Evolutionary conservation across 176 grass and related monocot genomes (phyloP).

Genomic region (Avena eriantha): DNA sequence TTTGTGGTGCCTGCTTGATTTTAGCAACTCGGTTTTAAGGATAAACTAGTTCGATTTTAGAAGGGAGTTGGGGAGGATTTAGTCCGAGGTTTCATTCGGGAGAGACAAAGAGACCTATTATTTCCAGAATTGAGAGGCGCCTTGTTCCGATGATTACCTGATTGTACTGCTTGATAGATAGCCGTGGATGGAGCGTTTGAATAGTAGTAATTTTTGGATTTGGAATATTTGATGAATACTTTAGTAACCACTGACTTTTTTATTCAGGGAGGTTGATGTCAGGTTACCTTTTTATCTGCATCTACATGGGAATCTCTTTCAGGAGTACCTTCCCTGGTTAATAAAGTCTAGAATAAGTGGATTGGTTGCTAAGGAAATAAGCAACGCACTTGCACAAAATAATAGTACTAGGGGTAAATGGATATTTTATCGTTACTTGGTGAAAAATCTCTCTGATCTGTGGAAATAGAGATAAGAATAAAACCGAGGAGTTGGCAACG

Average conservation of each 20-base stretch:
- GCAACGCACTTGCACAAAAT: too few species aligned
- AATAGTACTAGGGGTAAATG: neutral
- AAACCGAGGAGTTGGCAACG: too few species aligned
- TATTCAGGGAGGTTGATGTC: constrained; percentile 19
- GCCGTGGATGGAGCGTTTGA: constrained; percentile 10
- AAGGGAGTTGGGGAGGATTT: neutral
- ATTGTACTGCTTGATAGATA: neutral
- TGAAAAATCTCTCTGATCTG: neutral
- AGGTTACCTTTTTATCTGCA: constrained; percentile 31
- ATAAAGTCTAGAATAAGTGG: neutral
- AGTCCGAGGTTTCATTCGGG: neutral
- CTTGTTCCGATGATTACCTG: neutral
- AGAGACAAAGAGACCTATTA: too few species aligned
- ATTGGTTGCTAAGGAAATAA: neutral
- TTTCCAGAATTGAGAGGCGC: too few species aligned
- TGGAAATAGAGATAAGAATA: neutral
- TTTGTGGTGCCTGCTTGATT: too few species aligned
- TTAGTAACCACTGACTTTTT: neutral
- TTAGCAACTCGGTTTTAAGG: too few species aligned
- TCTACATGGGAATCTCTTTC: neutral
- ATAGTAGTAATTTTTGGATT: neutral
- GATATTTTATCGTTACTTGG: neutral
- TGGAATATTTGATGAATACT: neutral
- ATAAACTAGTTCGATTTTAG: too few species aligned
- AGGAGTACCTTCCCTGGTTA: neutral